These are phyloP conservation scores for Imleria badia DNA, from an alignment of 768 basidiomycete genomes.

Conservation along the genomic window DNA sequence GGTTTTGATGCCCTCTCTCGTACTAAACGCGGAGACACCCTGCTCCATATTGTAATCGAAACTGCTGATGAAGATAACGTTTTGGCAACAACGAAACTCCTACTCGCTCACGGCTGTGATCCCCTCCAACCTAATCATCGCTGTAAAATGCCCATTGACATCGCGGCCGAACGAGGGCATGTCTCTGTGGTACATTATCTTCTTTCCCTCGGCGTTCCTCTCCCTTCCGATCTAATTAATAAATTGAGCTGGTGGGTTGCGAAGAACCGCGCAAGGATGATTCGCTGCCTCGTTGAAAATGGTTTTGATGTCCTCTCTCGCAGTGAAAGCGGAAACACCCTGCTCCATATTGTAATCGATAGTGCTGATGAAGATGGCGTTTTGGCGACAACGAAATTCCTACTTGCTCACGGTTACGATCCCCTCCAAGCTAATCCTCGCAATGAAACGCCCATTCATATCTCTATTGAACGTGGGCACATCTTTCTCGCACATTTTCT, in stretches of 20 bases:
- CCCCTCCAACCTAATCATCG: background rate
- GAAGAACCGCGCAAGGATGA: background rate
- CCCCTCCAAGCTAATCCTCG: background rate
- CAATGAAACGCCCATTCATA: background rate
- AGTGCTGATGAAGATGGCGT: background rate
- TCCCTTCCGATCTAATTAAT: background rate
- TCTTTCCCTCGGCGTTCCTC: background rate
- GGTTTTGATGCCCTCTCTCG: no score
- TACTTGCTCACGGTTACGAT: background rate
- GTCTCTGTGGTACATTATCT: background rate
- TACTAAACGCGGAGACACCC: no score
- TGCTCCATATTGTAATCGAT: background rate
- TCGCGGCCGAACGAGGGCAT: background rate
- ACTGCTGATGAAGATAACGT: no score
- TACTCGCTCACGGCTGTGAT: background rate
- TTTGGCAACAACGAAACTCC: background rate
- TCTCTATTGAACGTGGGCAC: background rate
- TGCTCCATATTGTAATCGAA: no score
- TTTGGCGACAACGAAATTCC: background rate
- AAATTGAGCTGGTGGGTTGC: background rate
- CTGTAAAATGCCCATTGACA: background rate
- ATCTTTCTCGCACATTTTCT: background rate
- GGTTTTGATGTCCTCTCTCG: no score
- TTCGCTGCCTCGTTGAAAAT: no score
- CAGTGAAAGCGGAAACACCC: background rate